A percentile compares a stretch with the other conserved stretches of the same genome.
Evolutionary conservation across 208 protist genomes (phyloP).

Genomic region (Crithidia sp.): DNA sequence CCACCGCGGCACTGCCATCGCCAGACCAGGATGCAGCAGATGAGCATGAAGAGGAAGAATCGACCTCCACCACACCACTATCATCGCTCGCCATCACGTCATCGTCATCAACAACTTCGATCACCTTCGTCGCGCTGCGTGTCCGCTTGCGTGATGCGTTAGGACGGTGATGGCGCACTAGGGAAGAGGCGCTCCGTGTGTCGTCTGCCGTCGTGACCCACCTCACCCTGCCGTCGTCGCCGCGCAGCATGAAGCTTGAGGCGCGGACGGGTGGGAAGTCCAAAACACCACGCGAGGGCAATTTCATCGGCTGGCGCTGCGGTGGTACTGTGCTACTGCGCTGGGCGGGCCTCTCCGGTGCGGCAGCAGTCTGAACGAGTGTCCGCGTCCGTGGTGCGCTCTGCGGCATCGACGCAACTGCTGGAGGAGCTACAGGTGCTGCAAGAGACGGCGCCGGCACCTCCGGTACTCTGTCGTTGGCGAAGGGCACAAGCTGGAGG

Average conservation of each 20-base stretch:
- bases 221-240: slow-evolving; percentile 62
- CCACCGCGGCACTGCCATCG: background rate
- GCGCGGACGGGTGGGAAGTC: slow-evolving; percentile 26
- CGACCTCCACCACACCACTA: slow-evolving; percentile 5
- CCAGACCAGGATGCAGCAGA: background rate
- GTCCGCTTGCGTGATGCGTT: slow-evolving; percentile 1
- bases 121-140: background rate
- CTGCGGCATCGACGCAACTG: background rate
- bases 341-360: background rate
- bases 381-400: background rate
- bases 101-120: slow-evolving; percentile 13
- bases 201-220: slow-evolving; percentile 46
- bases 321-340: background rate
- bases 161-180: background rate
- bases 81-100: background rate
- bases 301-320: background rate
- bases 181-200: background rate
- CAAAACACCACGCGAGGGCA: slow-evolving; percentile 24
- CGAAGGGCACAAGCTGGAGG: slow-evolving; percentile 44
- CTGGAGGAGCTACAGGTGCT: background rate
- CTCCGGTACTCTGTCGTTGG: slow-evolving; percentile 35
- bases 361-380: background rate
- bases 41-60: background rate
- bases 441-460: background rate
- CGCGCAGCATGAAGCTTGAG: slow-evolving; percentile 60